Base-by-base conservation (phyloP, 179 eudicot genomes). In the Dionaea muscipula region DNA sequence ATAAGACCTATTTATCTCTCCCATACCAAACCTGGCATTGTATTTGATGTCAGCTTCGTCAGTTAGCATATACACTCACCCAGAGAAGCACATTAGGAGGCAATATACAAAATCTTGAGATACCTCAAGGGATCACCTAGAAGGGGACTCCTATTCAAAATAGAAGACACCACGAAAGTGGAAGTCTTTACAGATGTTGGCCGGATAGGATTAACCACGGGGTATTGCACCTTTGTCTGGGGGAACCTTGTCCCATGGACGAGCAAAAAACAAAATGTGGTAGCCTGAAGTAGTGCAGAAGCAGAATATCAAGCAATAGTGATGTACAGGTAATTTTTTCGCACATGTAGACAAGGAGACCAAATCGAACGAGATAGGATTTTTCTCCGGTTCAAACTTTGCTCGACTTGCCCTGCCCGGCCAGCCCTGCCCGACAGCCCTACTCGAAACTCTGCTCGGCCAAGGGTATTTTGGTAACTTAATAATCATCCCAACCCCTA, bases 151-250 rank as follows among this genome's bases (percentile, higher is more conserved):
- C 21, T 47, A 15, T 47, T 47, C 16, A 5, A 7, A 7, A 47
- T 17, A 22, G 21, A 22, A 17, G 52, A 47, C 13, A 47, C 5
- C n/a, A n/a, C n/a, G n/a, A n/a, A 47, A 4, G 8, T 47, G 18
- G 52, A 47, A 24, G 52, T 6, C 27, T 57, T 25, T 18, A 15
- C 51, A 27, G 61, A 57, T 26, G 33, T n/a, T 40, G 40, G 28
- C 37, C 25, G 37, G n/a, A n/a, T n/a, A 11, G n/a, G 14, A 26
- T 57, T 52, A 7, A 20, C 35, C 2, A 10, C 52, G 2, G 51
- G 61, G 0, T 57, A 57, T 7, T 24, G 51, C 23, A 28, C 24
- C 1, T 20, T 3, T 12, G 7, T 53, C 0, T 39, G 44, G 1
- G 1, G 8, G n/a, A 33, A 18, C 2, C 44, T 53, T 0, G 15